Conservation (phyloP, 805 yeast genomes). For the Spencermartinsiella europaea region DNA sequence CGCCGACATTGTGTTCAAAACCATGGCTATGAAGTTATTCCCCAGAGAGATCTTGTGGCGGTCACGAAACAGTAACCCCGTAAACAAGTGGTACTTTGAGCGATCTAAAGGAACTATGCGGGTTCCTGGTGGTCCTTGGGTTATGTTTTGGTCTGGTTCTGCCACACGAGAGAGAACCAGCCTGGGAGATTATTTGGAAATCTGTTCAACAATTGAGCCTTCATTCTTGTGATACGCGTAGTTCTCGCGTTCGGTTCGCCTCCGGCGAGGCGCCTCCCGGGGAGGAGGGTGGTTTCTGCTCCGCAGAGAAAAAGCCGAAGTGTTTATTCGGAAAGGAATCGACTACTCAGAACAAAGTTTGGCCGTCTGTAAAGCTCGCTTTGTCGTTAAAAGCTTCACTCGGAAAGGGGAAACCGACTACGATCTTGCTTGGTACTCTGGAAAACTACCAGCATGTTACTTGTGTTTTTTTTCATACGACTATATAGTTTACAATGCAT, state of each 20-base stretch:
- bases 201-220: constrained; percentile 55
- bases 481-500: not conserved
- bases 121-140: constrained; percentile 39
- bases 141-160: constrained; percentile 41
- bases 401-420: constrained; percentile 35
- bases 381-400: too few species aligned
- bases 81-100: constrained; percentile 97
- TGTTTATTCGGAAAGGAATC: too few species aligned
- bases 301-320: too few species aligned
- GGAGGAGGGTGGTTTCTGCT: too few species aligned
- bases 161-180: constrained; percentile 31
- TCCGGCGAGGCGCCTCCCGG: too few species aligned
- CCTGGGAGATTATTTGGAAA: constrained; percentile 44
- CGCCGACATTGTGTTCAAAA: constrained; percentile 88
- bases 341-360: too few species aligned
- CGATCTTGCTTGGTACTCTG: constrained; percentile 51
- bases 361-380: too few species aligned
- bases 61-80: constrained; percentile 80
- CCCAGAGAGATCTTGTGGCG: constrained; percentile 83
- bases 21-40: constrained; percentile 58
- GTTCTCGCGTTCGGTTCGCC: not conserved
- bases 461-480: constrained; percentile 7
- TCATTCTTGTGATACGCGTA: constrained; percentile 34
- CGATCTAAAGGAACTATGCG: constrained; percentile 68
- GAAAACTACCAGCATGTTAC: constrained; percentile 52